Evolutionary conservation across 768 basidiomycete genomes (phyloP), one percentile per base, ranked within the genome.

Genomic region (Amanita rubescens): DNA sequence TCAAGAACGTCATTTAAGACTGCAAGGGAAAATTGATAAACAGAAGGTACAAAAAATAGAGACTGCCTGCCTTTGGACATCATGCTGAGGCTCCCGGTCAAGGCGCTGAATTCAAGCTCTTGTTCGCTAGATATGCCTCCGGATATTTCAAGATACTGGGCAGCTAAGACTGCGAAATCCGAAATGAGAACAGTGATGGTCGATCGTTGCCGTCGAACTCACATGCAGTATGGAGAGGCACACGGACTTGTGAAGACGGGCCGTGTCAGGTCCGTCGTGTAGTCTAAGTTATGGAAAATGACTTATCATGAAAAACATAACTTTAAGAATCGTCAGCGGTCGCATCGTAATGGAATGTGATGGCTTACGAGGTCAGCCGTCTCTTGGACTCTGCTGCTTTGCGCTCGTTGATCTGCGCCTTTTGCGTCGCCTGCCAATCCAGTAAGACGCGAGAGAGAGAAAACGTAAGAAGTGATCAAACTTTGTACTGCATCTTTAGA

Each of bases 141-240:
- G 1, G 82, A 81, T 1, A 89, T 90, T 56, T 88, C 85, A 79
- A 95, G 84, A 62, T 97, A 95, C 70, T 96, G 94, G 15, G 94
- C 87, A 1, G 94, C 91, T 46, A 95, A 73, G 12, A 94, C 74
- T 76, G 44, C 14, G 14, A 34, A 35, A 17, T 27, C 20, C 3
- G 25, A 27, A 17, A 11, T 42, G 44, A 27, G n/a, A n/a, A 42
- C 32, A 25, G 45, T 38, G 63, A 65, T 39, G 55, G 67, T n/a
- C 25, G 35, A 25, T 15, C 44, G 48, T 32, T 45, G 44, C 20
- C 12, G 37, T 45, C n/a, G 9, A 15, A 67, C 74, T 61, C 55
- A 79, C 85, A 71, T 10, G 87, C 87, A 39, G 87, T 89, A 61
- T 90, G 89, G 49, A 90, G 69, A 24, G 87, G 87, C 53, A 90